Evolutionary conservation across 2,329 filamentous ascomycete genomes (phyloP).

Genomic region (Colletotrichum sp.): DNA sequence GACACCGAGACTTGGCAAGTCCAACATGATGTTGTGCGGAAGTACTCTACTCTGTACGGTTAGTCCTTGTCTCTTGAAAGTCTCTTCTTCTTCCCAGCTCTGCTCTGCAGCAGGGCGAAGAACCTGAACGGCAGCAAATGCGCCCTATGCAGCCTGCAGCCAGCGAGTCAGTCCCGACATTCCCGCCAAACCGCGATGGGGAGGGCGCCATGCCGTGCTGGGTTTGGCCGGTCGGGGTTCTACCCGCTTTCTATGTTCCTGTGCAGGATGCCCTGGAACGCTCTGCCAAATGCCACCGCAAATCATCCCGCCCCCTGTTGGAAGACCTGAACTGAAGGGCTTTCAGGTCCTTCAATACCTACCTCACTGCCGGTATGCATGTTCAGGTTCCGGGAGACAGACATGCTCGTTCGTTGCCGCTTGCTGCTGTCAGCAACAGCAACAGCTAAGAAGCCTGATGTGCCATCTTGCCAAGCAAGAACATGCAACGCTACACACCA

Average conservation of each 20-base stretch:
- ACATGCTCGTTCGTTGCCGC: not conserved
- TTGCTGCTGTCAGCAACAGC: not conserved
- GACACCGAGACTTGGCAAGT: not conserved
- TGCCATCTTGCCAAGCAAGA: not conserved
- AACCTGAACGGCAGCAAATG: not conserved
- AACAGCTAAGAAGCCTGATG: not conserved
- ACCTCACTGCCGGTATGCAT: not conserved
- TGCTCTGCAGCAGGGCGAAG: not conserved
- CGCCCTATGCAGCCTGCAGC: not conserved
- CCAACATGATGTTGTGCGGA: not conserved
- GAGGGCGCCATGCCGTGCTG: not conserved
- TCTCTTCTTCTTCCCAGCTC: not conserved
- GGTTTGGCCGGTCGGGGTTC: constrained; percentile 9
- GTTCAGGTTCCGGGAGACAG: not conserved
- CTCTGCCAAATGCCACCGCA: not conserved
- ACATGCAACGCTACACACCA: not conserved
- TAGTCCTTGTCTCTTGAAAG: not conserved
- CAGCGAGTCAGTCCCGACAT: constrained; percentile 8
- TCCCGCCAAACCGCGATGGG: not conserved
- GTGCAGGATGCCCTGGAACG: not conserved
- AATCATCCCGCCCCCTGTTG: not conserved
- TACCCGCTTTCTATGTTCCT: constrained; percentile 14
- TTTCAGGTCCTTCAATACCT: not conserved
- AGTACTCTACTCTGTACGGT: not conserved
- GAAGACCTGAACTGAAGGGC: not conserved